These are phyloP conservation scores for Kluyveromyces lactis DNA, from an alignment of 805 yeast species.

Conservation along the genomic window DNA sequence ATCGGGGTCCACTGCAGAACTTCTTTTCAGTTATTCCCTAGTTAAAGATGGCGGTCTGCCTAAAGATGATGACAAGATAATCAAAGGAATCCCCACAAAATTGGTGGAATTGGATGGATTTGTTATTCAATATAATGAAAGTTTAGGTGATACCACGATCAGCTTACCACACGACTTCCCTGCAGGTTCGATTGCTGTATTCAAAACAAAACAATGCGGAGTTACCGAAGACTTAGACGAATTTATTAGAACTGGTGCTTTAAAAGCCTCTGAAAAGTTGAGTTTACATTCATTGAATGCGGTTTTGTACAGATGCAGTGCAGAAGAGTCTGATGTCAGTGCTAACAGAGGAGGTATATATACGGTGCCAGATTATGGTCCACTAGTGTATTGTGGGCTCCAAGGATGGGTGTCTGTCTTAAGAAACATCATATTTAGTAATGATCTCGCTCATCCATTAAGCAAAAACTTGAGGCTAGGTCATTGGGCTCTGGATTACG, in stretches of 20 bases:
- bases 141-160: slow-evolving; percentile 42
- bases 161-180: slow-evolving; percentile 58
- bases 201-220: slow-evolving; percentile 58
- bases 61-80: slow-evolving; percentile 30
- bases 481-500: slow-evolving; percentile 80
- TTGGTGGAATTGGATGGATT: slow-evolving; percentile 48
- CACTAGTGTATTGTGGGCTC: slow-evolving; percentile 76
- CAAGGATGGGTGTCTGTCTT: slow-evolving; percentile 85
- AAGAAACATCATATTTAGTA: slow-evolving; percentile 50
- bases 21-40: slow-evolving; percentile 51
- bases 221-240: slow-evolving; percentile 60
- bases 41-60: slow-evolving; percentile 42
- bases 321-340: slow-evolving; percentile 80
- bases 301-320: slow-evolving; percentile 66
- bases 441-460: slow-evolving; percentile 78
- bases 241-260: slow-evolving; percentile 65
- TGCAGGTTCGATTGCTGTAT: slow-evolving; percentile 84
- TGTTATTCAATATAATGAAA: slow-evolving; percentile 35
- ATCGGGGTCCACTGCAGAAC: slow-evolving; percentile 50
- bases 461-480: slow-evolving; percentile 78
- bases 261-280: slow-evolving; percentile 58
- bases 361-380: slow-evolving; percentile 64
- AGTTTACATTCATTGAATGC: slow-evolving; percentile 65
- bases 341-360: slow-evolving; percentile 68
- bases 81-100: slow-evolving; percentile 62